Conservation (phyloP, 2,329 filamentous ascomycete species). For the Ploettnerulaceae sp. region DNA sequence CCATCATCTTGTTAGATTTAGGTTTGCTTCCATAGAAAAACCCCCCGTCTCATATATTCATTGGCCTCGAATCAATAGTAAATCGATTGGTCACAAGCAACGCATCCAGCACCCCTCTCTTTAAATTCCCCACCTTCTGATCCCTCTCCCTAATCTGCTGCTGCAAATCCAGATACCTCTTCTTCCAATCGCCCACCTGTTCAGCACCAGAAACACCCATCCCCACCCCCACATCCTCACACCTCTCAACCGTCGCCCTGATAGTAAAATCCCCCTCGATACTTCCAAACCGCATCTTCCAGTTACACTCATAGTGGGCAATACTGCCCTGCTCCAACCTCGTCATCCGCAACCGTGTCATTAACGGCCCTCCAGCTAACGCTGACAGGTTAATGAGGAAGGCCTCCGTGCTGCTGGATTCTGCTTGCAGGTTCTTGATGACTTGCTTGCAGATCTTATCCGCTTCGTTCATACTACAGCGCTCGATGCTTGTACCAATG, state of each 20-base stretch:
- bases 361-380: conserved; percentile 50
- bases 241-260: conserved; percentile 38
- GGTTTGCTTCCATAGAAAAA: too few species aligned
- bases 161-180: conserved; percentile 53
- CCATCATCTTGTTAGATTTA: too few species aligned
- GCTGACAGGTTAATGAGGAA: conserved; percentile 57
- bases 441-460: conserved; percentile 48
- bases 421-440: conserved; percentile 48
- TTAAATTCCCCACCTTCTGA: conserved; percentile 44
- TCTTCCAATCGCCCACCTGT: conserved; percentile 41
- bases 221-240: conserved; percentile 11
- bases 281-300: conserved; percentile 52
- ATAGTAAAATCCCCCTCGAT: conserved; percentile 50
- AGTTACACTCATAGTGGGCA: conserved; percentile 47
- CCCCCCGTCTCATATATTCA: too few species aligned
- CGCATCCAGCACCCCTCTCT: conserved; percentile 40
- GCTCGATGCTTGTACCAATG: conserved; percentile 39
- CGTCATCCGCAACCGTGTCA: conserved; percentile 40
- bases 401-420: conserved; percentile 47
- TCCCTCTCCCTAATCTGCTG: conserved; percentile 55
- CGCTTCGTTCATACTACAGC: conserved; percentile 48
- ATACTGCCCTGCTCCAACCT: conserved; percentile 42
- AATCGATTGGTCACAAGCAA: conserved; percentile 23
- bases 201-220: background rate
- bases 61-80: too few species aligned